These are phyloP conservation scores for Cichorium intybus DNA, from an alignment of 140 eudicot genomes.

Conservation along the genomic window DNA sequence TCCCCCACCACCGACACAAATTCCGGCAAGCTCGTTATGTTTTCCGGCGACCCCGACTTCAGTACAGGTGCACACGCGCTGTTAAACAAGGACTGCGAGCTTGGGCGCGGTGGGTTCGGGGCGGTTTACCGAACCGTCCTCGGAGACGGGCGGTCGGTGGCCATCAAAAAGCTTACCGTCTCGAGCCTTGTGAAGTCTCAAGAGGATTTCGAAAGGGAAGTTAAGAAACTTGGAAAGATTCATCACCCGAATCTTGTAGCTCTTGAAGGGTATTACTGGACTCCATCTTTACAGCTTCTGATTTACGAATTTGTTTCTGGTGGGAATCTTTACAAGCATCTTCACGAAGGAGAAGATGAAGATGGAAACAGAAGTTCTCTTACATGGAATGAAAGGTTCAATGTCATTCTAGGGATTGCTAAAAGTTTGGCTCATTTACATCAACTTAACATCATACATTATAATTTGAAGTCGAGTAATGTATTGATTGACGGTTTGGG, in stretches of 20 bases:
- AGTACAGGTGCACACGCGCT: conserved; percentile 79
- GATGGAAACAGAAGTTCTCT: conserved; percentile 39
- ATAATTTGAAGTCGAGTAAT: conserved; percentile 84
- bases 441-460: conserved; percentile 63
- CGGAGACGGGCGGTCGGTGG: conserved; percentile 73
- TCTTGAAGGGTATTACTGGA: conserved; percentile 92
- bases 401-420: conserved; percentile 59
- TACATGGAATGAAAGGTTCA: conserved; percentile 77
- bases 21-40: conserved; percentile 87
- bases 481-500: conserved; percentile 65
- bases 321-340: conserved; percentile 72
- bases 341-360: conserved; percentile 63
- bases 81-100: conserved; percentile 87
- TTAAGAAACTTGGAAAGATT: conserved; percentile 68
- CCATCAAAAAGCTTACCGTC: conserved; percentile 85
- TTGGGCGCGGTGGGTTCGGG: conserved; percentile 96
- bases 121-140: conserved; percentile 83
- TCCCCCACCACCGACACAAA: conserved; percentile 61
- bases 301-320: conserved; percentile 75
- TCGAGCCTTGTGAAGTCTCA: conserved; percentile 86
- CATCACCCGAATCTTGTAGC: conserved; percentile 74
- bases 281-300: conserved; percentile 80
- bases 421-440: conserved; percentile 74
- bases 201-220: conserved; percentile 85
- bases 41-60: conserved; percentile 80